Conservation (phyloP, 768 basidiomycete genomes). For the Cyathus striatus region DNA sequence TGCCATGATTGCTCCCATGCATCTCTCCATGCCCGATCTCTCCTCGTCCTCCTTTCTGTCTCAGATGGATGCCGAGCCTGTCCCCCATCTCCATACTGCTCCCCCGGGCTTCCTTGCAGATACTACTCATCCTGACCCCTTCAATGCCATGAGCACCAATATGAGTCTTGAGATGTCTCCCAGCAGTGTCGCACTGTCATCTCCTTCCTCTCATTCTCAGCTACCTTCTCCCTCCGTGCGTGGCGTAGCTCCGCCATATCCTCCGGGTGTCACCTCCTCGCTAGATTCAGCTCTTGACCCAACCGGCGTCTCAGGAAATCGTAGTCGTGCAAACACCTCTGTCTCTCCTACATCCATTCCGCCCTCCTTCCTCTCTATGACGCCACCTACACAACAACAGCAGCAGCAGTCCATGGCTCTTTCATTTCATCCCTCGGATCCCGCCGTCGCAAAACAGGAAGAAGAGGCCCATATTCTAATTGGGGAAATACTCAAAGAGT, state of each 20-base stretch:
- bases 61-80: constrained; percentile 24
- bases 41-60: constrained; percentile 28
- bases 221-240: constrained; percentile 32
- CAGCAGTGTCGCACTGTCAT: constrained; percentile 25
- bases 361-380: constrained; percentile 15
- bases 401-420: constrained; percentile 10
- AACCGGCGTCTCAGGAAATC: constrained; percentile 20
- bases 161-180: constrained; percentile 34
- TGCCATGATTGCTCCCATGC: constrained; percentile 24
- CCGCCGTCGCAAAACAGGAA: constrained; percentile 14
- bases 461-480: constrained; percentile 27
- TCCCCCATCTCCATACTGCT: constrained; percentile 19
- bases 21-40: constrained; percentile 33
- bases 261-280: constrained; percentile 33
- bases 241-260: constrained; percentile 31
- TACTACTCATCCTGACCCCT: constrained; percentile 22
- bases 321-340: constrained; percentile 35
- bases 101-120: constrained; percentile 37
- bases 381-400: constrained; percentile 4
- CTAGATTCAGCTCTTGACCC: constrained; percentile 41
- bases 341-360: constrained; percentile 19
- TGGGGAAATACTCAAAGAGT: constrained; percentile 49
- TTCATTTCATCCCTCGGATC: constrained; percentile 12
- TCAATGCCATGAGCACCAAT: constrained; percentile 28
- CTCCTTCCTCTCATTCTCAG: constrained; percentile 28